phyloP scores from a whole-genome alignment of 2,329 filamentous ascomycete genomes.

The Arachnopeziza araneosa region DNA sequence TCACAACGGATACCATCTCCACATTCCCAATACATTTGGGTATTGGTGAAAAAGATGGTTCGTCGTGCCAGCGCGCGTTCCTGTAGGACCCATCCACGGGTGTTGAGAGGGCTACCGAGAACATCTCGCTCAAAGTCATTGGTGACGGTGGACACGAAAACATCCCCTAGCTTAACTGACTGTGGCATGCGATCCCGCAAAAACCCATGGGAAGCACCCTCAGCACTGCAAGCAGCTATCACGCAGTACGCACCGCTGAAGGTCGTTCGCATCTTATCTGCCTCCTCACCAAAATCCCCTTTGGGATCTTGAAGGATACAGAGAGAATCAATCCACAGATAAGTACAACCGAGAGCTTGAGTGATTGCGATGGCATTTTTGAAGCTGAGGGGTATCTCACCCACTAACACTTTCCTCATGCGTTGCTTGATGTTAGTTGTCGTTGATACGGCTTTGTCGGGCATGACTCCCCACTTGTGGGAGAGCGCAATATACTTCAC shows the following conservation, averaged over 20 bases:
- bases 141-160: no score
- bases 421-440: not conserved
- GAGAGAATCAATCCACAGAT: conserved; percentile 31
- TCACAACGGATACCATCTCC: conserved; percentile 33
- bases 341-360: conserved; percentile 22
- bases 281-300: conserved; percentile 24
- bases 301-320: conserved; percentile 28
- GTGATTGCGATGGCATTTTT: conserved; percentile 25
- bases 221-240: conserved; percentile 5
- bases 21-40: conserved; percentile 37
- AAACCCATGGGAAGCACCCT: conserved; percentile 1
- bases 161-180: no score
- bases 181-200: not conserved
- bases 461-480: conserved; percentile 24
- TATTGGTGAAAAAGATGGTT: conserved; percentile 33
- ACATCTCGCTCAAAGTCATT: conserved; percentile 35
- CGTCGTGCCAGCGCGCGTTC: conserved; percentile 34
- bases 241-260: conserved; percentile 15
- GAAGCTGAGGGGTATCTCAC: conserved; percentile 19
- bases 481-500: conserved; percentile 20
- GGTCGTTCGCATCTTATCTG: conserved; percentile 19
- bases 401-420: not conserved
- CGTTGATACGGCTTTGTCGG: not conserved
- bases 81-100: conserved; percentile 37
- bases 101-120: conserved; percentile 28